These are phyloP conservation scores for Xerocomellus chrysenteron DNA, from an alignment of 768 basidiomycete genomes.

Conservation along the genomic window DNA sequence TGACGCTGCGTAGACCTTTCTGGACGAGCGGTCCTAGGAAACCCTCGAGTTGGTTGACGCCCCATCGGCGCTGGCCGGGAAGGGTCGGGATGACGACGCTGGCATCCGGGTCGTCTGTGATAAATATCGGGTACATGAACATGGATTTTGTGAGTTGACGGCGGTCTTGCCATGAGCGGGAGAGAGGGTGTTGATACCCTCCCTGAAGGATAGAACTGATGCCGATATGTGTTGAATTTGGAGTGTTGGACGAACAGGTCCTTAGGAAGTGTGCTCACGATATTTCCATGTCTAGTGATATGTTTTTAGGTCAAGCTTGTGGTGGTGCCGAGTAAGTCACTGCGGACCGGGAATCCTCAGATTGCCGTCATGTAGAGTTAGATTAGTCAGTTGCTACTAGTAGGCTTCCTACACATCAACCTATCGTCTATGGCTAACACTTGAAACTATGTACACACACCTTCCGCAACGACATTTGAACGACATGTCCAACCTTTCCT, in stretches of 20 bases:
- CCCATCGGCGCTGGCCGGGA: constrained; percentile 92
- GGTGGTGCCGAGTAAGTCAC: background rate
- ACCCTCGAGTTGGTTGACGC: constrained; percentile 84
- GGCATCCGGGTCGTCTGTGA: constrained; percentile 91
- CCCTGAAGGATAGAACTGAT: constrained; percentile 80
- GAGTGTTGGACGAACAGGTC: background rate
- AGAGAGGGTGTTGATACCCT: constrained; percentile 89
- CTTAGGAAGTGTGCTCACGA: constrained; percentile 35
- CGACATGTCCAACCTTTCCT: too few relatives aligned
- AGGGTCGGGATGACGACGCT: constrained; percentile 72
- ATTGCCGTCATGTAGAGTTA: too few relatives aligned
- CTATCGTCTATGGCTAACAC: too few relatives aligned
- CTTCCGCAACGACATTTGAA: too few relatives aligned
- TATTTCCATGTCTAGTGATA: constrained; percentile 38
- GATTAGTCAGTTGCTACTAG: too few relatives aligned
- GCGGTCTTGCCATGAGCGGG: constrained; percentile 84
- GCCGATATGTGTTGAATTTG: background rate
- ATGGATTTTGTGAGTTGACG: constrained; percentile 83
- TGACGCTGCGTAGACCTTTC: constrained; percentile 89
- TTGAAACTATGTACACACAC: too few relatives aligned
- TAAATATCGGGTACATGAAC: constrained; percentile 99
- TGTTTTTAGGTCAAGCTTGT: background rate
- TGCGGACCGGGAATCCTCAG: too few relatives aligned
- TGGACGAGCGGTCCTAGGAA: constrained; percentile 86
- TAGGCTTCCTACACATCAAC: too few relatives aligned